Percentiles rank a stretch among this genome's conserved stretches.
Conservation (phyloP, 306 rosid species). For the Glycyrrhiza uralensis region DNA sequence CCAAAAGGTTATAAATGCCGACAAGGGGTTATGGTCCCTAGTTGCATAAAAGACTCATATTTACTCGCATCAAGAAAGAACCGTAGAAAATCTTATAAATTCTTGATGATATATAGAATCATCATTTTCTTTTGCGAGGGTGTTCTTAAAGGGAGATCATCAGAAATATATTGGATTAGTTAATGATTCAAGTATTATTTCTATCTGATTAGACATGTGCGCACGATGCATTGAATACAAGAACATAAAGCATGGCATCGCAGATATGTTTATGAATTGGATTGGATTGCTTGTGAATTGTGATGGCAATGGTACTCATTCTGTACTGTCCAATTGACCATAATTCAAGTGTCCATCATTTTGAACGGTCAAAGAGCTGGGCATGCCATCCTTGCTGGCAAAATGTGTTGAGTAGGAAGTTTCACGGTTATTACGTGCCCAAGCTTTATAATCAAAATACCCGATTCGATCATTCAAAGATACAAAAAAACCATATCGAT, state of each 20-base stretch:
- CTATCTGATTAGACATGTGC: background rate
- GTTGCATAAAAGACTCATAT: too few relatives aligned
- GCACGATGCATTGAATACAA: constrained; percentile 28
- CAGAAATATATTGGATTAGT: background rate
- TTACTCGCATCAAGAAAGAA: too few relatives aligned
- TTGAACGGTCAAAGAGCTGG: constrained; percentile 7
- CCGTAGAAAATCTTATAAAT: too few relatives aligned
- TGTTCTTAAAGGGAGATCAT: background rate
- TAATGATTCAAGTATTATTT: background rate
- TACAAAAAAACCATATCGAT: background rate
- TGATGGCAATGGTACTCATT: constrained; percentile 16
- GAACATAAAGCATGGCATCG: background rate
- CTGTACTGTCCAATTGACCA: constrained; percentile 26
- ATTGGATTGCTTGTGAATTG: too few relatives aligned
- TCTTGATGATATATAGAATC: too few relatives aligned
- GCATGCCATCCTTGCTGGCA: constrained; percentile 32
- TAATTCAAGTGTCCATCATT: constrained; percentile 19
- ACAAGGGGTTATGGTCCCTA: too few relatives aligned
- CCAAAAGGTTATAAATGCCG: too few relatives aligned
- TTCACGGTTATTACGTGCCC: constrained; percentile 18
- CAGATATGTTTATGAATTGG: constrained; percentile 8
- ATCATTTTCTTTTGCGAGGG: background rate
- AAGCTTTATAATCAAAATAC: background rate
- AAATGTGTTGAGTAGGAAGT: constrained; percentile 20
- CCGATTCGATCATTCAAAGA: constrained; percentile 10